A percentile compares a stretch with the other conserved stretches of the same genome.
phyloP scores from a whole-genome alignment of 306 rosid species.

The Castanea sativa region DNA sequence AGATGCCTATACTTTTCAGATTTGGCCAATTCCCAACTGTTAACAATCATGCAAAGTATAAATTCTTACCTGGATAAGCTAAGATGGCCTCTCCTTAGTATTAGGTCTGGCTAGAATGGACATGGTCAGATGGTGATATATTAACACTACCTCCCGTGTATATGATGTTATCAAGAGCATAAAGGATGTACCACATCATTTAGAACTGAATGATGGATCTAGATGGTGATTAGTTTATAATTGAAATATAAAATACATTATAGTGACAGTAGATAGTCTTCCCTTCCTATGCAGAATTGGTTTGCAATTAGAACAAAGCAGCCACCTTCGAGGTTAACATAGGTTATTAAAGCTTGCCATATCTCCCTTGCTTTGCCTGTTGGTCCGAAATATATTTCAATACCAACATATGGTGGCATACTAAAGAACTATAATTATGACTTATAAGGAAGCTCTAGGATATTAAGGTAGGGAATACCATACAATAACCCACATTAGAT shows the following conservation, averaged over 20 bases:
- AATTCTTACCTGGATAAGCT: constrained; percentile 69
- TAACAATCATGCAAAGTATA: neutral
- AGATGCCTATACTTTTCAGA: neutral
- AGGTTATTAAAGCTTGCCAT: constrained; percentile 89
- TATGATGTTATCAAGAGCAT: constrained; percentile 56
- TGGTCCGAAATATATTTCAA: constrained; percentile 93
- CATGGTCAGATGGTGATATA: constrained; percentile 60
- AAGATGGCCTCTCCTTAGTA: constrained; percentile 82
- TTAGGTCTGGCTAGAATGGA: constrained; percentile 80
- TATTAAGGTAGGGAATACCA: too few relatives aligned
- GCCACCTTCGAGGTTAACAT: constrained; percentile 82
- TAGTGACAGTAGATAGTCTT: constrained; percentile 76
- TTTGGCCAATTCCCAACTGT: neutral
- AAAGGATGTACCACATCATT: constrained; percentile 31
- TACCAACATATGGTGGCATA: constrained; percentile 39
- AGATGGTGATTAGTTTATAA: too few relatives aligned
- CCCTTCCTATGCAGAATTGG: constrained; percentile 79
- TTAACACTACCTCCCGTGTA: constrained; percentile 89
- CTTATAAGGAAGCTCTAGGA: neutral
- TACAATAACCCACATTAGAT: too few relatives aligned
- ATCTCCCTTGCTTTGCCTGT: constrained; percentile 74
- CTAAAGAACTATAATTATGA: neutral
- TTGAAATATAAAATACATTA: constrained; percentile 40
- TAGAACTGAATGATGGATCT: too few relatives aligned
- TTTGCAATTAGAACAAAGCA: constrained; percentile 84